phyloP scores from a whole-genome alignment of 1,139 yeast genomes.

The Candida dubliniensis region DNA sequence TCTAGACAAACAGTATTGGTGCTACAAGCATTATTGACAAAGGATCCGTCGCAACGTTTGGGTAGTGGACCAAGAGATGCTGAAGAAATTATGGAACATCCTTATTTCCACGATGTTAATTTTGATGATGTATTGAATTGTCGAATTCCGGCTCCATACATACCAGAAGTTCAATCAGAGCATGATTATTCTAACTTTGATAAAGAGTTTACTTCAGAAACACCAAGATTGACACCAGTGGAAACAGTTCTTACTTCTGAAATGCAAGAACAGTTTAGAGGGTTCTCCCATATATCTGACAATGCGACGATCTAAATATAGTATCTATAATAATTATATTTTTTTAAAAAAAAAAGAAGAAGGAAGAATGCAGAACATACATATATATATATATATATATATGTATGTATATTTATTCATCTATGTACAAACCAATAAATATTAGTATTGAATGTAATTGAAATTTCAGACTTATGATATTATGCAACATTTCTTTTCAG shows the following conservation, averaged over 20 bases:
- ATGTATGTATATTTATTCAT: slow-evolving; percentile 1
- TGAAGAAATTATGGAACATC: slow-evolving; percentile 89
- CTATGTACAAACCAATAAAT: no score
- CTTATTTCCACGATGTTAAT: slow-evolving; percentile 85
- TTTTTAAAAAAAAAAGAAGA: not conserved
- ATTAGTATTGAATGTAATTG: not conserved
- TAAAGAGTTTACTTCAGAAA: slow-evolving; percentile 90
- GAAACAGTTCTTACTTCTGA: slow-evolving; percentile 82
- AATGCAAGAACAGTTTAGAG: slow-evolving; percentile 96
- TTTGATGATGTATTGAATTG: slow-evolving; percentile 81
- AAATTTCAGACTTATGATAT: not conserved
- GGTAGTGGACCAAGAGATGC: slow-evolving; percentile 92
- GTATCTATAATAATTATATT: not conserved
- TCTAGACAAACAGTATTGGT: slow-evolving; percentile 95
- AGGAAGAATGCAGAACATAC: not conserved
- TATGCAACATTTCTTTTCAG: not conserved
- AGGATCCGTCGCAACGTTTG: slow-evolving; percentile 80
- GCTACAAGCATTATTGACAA: slow-evolving; percentile 83
- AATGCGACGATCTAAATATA: slow-evolving; percentile 46
- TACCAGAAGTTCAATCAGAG: slow-evolving; percentile 79
- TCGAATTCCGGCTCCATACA: slow-evolving; percentile 79
- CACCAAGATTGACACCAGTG: slow-evolving; percentile 93
- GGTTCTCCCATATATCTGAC: slow-evolving; percentile 87
- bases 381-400: not conserved
- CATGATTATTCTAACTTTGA: slow-evolving; percentile 94